phyloP scores from a whole-genome alignment of 352 stramenopile genomes.

The Phytophthora rubi region DNA sequence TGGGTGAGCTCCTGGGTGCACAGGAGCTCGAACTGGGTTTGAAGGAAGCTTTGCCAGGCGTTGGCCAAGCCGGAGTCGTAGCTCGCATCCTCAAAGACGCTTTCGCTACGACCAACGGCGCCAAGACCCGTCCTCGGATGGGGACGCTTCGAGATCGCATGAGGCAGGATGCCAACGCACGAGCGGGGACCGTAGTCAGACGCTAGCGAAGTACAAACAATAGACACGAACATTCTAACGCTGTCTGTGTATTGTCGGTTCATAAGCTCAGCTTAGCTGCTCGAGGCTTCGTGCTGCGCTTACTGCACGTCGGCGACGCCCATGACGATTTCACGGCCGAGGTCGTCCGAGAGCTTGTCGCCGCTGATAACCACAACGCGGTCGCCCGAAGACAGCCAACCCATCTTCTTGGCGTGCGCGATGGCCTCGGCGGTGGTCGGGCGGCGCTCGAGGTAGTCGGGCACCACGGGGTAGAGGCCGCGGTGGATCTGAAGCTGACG shows the following conservation, averaged over 20 bases:
- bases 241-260: constrained; percentile 18
- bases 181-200: constrained; percentile 10
- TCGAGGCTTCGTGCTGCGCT: constrained; percentile 14
- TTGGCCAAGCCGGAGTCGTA: constrained; percentile 29
- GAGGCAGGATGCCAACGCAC: constrained; percentile 17
- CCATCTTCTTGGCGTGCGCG: constrained; percentile 90
- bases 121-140: constrained; percentile 15
- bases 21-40: constrained; percentile 42
- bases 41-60: constrained; percentile 31
- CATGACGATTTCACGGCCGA: constrained; percentile 87
- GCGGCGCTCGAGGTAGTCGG: constrained; percentile 58
- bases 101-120: constrained; percentile 17
- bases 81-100: constrained; percentile 55
- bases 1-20: constrained; percentile 48
- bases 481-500: constrained; percentile 93
- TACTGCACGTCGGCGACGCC: constrained; percentile 82
- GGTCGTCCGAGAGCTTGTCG: constrained; percentile 80
- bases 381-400: constrained; percentile 89
- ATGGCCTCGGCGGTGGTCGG: constrained; percentile 89
- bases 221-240: constrained; percentile 22
- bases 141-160: constrained; percentile 49
- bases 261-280: constrained; percentile 11
- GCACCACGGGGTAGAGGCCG: constrained; percentile 77
- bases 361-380: constrained; percentile 89
- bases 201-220: not conserved